phyloP scores from a whole-genome alignment of 2,329 filamentous ascomycete species.

The Myriosclerotinia scirpicola region DNA sequence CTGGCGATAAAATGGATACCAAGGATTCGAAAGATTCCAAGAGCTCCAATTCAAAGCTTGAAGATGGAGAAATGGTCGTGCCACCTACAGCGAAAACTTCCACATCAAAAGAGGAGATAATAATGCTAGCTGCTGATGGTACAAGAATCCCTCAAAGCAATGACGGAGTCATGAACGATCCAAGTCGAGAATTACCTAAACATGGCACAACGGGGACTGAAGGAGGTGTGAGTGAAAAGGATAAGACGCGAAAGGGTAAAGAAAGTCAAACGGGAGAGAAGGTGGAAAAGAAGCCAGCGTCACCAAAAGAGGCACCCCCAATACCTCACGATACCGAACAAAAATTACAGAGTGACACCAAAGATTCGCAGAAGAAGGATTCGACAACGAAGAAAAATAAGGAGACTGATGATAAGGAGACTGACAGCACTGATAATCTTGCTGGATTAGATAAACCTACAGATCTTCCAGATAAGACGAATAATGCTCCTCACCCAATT shows the following conservation, averaged over 20 bases:
- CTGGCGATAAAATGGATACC: background rate
- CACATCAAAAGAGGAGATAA: slow-evolving; percentile 34
- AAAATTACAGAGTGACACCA: slow-evolving; percentile 55
- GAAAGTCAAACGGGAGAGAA: slow-evolving; percentile 66
- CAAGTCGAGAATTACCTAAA: slow-evolving; percentile 70
- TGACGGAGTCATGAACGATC: slow-evolving; percentile 93
- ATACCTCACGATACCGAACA: slow-evolving; percentile 74
- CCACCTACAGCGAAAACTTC: slow-evolving; percentile 50
- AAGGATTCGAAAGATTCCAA: slow-evolving; percentile 38
- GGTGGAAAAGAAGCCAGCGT: slow-evolving; percentile 72
- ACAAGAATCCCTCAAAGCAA: slow-evolving; percentile 62
- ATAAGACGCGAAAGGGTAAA: slow-evolving; percentile 69
- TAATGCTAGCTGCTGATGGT: slow-evolving; percentile 58
- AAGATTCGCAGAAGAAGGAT: slow-evolving; percentile 42
- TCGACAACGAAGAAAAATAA: slow-evolving; percentile 38
- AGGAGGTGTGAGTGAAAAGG: slow-evolving; percentile 85
- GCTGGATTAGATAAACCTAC: slow-evolving; percentile 71
- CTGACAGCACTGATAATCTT: slow-evolving; percentile 37
- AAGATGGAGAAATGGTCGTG: slow-evolving; percentile 41
- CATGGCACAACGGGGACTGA: slow-evolving; percentile 86
- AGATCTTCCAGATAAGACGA: slow-evolving; percentile 75
- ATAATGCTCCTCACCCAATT: slow-evolving; percentile 70
- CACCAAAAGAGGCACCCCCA: slow-evolving; percentile 82
- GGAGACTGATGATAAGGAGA: slow-evolving; percentile 42
- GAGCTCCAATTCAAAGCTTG: slow-evolving; percentile 39